Evolutionary conservation across 495 filamentous ascomycete genomes (phyloP).

Genomic region (Hyaloscypha hepaticicola): DNA sequence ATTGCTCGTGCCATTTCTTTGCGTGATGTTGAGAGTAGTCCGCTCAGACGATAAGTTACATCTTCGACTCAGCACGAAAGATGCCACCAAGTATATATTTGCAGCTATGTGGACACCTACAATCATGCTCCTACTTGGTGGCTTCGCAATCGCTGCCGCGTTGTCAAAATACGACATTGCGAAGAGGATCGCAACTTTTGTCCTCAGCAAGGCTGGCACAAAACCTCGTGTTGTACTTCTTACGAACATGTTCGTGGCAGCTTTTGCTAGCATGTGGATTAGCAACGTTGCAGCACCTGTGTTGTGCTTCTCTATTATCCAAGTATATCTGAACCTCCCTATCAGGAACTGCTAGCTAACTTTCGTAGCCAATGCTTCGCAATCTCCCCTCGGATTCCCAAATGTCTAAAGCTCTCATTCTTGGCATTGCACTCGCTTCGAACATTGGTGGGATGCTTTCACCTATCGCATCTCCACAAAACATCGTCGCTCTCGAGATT

Average conservation of each 20-base stretch:
- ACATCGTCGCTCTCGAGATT: conserved; percentile 92
- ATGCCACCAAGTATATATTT: conserved; percentile 79
- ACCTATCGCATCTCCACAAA: conserved; percentile 95
- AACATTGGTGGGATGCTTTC: conserved; percentile 96
- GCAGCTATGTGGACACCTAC: conserved; percentile 98
- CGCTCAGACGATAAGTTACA: conserved; percentile 70
- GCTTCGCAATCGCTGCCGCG: conserved; percentile 93
- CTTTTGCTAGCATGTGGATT: conserved; percentile 98
- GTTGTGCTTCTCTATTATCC: conserved; percentile 96
- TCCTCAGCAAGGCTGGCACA: conserved; percentile 95
- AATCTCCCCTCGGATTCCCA: conserved; percentile 86
- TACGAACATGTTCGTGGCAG: conserved; percentile 97
- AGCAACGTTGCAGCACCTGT: conserved; percentile 97
- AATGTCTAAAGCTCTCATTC: conserved; percentile 92
- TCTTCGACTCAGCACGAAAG: conserved; percentile 65
- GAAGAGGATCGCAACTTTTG: conserved; percentile 92
- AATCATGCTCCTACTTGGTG: conserved; percentile 96
- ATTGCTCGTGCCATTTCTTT: conserved; percentile 88
- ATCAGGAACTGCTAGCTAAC: neutral
- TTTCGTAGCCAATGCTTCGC: conserved; percentile 77
- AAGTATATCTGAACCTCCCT: conserved; percentile 45
- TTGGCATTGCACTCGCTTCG: conserved; percentile 92
- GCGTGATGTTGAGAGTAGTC: conserved; percentile 82
- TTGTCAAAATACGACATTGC: conserved; percentile 97
- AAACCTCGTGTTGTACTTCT: conserved; percentile 82